Base-by-base conservation (phyloP, 2,329 filamentous ascomycete genomes). In the Pseudogymnoascus sp. region DNA sequence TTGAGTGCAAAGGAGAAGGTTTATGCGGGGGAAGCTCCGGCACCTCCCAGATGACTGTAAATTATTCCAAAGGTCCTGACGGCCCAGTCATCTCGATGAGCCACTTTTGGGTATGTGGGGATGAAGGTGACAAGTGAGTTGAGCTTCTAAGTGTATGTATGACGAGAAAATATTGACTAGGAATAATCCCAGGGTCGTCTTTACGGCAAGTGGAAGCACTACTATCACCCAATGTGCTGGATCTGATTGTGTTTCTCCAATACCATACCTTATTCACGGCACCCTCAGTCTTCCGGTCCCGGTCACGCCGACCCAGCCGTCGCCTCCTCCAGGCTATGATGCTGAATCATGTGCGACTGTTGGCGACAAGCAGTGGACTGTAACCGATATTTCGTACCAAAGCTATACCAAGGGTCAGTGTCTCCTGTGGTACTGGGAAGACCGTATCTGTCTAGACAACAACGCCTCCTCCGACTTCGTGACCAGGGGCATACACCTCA, bases 321-420 rank as follows among this genome's bases (percentile, higher is more conserved):
- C 46, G 25, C 46, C 46, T 12, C 25, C 46, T 3, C 25, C 46
- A 31, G 46, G 46, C 4, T 18, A 31, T 9, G 25, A 53, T 14
- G n/a, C 9, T 4, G 25, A 53, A 34, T 53, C 46, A 18, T 53
- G 46, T 34, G 46, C 25, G 8, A 18, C 4, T 16, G 25, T 53
- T 31, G 46, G 46, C n/a, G 25, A 53, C 9, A 53, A 53, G 4
- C 46, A 53, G 8, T 53, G 46, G 46, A 53, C 46, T 53, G 25
- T 53, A 16, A 53, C 46, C 25, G 46, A 53, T 12, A n/a, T 53
- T 5, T 53, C 46, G 5, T 53, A 53, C 25, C 25, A 31, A 2
- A 53, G 31, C n/a, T 53, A 53, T 53, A 53, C 46, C n/a, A 53
- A 34, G 46, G 46, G 46, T 18, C 46, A 53, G 46, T 53, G 46